phyloP scores from a whole-genome alignment of 345 rosid species.

The Syzygium aromaticum region DNA sequence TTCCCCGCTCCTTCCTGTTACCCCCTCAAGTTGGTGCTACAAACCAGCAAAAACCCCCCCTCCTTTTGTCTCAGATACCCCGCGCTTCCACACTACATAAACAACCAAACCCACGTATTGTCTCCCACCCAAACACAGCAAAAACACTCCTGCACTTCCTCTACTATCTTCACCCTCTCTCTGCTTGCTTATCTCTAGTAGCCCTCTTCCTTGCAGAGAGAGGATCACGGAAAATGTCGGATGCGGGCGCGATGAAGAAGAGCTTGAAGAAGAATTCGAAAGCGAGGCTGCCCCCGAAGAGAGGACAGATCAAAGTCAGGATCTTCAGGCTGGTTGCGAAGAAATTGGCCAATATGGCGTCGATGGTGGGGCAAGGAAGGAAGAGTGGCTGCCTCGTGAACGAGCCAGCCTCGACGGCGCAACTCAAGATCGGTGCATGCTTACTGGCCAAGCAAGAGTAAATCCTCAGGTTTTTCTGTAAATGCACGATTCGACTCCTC shows the following conservation, averaged over 20 bases:
- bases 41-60: neutral
- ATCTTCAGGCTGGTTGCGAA: neutral
- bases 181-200: neutral
- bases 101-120: neutral
- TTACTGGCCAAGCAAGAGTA: neutral
- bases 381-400: neutral
- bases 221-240: neutral
- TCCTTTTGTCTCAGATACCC: neutral
- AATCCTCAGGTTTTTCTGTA: neutral
- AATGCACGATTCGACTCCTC: neutral
- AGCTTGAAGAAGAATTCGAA: neutral
- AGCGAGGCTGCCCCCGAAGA: neutral
- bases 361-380: accelerated
- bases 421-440: neutral
- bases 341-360: neutral
- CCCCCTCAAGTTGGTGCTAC: neutral
- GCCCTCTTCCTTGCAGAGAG: neutral
- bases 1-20: neutral
- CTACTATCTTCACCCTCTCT: neutral
- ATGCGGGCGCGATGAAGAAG: no score
- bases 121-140: neutral
- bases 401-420: neutral
- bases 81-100: neutral
- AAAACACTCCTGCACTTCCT: neutral
- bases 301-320: neutral